Conservation (phyloP, 2,329 filamentous ascomycete genomes). For the Helminthosporium solani region DNA sequence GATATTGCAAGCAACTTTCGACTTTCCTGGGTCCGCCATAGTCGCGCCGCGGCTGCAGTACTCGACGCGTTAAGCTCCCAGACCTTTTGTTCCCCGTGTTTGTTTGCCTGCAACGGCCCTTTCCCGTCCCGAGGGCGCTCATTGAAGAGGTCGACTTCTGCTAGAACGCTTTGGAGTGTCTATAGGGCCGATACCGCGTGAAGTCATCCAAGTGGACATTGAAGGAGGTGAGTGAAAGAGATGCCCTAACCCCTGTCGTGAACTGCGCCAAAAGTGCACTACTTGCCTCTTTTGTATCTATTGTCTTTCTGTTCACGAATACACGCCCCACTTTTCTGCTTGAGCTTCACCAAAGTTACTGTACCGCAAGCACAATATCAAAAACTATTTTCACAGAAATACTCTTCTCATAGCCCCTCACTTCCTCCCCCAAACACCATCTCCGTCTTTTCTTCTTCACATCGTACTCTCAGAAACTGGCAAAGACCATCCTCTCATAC, state of each 20-base stretch:
- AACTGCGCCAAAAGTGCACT: no score
- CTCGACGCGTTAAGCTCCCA: slow-evolving; percentile 28
- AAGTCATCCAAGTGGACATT: no score
- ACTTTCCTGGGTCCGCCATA: slow-evolving; percentile 9
- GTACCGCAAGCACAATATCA: neutral
- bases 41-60: slow-evolving; percentile 10
- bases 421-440: neutral
- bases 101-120: slow-evolving; percentile 17
- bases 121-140: slow-evolving; percentile 12
- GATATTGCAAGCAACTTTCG: slow-evolving; percentile 11
- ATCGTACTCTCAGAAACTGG: neutral
- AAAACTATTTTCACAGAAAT: neutral
- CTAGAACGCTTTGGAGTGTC: neutral
- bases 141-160: slow-evolving; percentile 8
- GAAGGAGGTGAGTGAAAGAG: neutral
- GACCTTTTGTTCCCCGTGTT: slow-evolving; percentile 25
- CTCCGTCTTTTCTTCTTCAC: neutral
- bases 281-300: no score
- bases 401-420: neutral
- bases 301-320: neutral
- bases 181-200: neutral
- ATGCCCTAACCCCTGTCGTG: neutral
- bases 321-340: neutral
- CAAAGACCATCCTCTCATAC: no score
- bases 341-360: neutral